Percentiles rank a stretch among this genome's conserved stretches.
Evolutionary conservation across 2,329 filamentous ascomycete genomes (phyloP).

Genomic region (Neonectria faginata): DNA sequence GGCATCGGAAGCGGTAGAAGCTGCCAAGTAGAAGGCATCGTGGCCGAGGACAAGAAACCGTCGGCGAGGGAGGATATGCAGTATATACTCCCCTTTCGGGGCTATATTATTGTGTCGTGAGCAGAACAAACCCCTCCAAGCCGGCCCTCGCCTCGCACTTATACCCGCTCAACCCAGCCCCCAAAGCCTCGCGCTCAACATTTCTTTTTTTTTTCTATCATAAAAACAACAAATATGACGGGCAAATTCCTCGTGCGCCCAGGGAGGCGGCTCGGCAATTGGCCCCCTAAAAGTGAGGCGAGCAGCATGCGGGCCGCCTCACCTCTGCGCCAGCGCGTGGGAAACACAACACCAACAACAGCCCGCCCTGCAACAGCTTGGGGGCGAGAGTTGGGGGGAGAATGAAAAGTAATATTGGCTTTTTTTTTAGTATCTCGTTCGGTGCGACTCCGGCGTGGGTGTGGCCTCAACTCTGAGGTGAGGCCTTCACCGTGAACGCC

Average conservation of each 20-base stretch:
- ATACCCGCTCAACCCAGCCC: neutral
- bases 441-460: neutral
- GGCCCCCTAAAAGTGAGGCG: slow-evolving; percentile 15
- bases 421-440: neutral
- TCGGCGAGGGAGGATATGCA: neutral
- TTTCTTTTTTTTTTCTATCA: neutral
- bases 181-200: neutral
- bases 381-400: neutral
- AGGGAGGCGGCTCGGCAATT: neutral
- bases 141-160: slow-evolving; percentile 1
- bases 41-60: neutral
- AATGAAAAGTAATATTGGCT: neutral
- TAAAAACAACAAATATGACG: neutral
- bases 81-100: neutral
- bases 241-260: neutral
- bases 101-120: neutral
- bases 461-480: neutral
- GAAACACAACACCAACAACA: neutral
- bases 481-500: neutral
- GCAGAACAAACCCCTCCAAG: neutral
- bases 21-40: neutral
- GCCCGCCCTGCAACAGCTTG: neutral
- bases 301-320: neutral
- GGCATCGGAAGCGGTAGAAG: neutral
- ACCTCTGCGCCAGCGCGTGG: neutral